Base-by-base conservation (phyloP, 2,329 filamentous ascomycete genomes). In the Aspergillus sp. region DNA sequence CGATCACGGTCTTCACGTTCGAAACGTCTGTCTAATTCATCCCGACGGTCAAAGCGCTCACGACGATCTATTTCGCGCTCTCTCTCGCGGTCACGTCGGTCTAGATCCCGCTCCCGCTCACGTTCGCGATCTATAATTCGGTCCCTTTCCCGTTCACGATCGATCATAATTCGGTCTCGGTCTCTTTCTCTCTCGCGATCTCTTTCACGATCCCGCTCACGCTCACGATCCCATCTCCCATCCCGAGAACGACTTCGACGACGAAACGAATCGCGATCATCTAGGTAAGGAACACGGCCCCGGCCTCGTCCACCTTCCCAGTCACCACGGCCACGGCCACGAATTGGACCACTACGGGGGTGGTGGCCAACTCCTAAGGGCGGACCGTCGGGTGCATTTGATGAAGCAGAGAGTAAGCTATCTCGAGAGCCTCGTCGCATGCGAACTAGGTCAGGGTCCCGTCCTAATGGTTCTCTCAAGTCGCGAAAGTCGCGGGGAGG, bases 161-260 rank as follows among this genome's bases (percentile, higher is more conserved):
- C 67, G 19, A 63, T 51, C 26, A 51, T 39, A 6, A 64, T 64
- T 11, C 60, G 58, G 5, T 70, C 66, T 28, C 58, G 55, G 26
- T 59, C 60, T 44, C 66, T 60, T 11, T 67, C 63, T 11, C 63
- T 59, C 7, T 72, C 67, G 6, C 65, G 58, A 36, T 64, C 61
- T 9, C 51, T 42, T 9, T 66, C 63, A n/a, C 61, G 51, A 33
- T 62, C 64, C 19, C 59, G 51, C 10, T 62, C 61, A 27, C 66
- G 57, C 9, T 64, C 65, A n/a, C 64, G 66, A 37, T 70, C 68
- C 49, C 68, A 65, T 60, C 69, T 66, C 6, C 59, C 55, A 47
- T 73, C 70, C 6, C 70, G 62, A 27, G 70, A 73, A 27, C 69
- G 62, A 55, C 70, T 73, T 19, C 70, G 60, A 36, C 66, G 63